Conservation (phyloP, 1,284 basidiomycete genomes). For the Lentinula novae-zelandiae region DNA sequence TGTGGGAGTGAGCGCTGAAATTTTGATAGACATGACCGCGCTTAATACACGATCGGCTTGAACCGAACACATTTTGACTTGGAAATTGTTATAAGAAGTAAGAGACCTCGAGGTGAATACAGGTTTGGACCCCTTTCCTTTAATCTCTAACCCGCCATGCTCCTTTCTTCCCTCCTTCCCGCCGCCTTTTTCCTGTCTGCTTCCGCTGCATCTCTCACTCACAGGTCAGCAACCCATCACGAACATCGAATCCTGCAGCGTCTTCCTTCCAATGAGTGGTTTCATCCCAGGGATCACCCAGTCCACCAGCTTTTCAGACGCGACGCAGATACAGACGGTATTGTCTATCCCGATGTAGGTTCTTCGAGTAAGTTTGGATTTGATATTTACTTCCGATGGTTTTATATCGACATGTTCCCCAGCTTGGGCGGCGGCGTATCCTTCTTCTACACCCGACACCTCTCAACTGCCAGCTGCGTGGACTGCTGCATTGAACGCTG, state of each 20-base stretch:
- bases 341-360: constrained; percentile 50
- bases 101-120: neutral
- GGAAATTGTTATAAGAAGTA: neutral
- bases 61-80: neutral
- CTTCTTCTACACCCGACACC: constrained; percentile 38
- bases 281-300: constrained; percentile 51
- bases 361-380: constrained; percentile 40
- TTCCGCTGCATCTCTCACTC: constrained; percentile 24
- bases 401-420: neutral
- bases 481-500: constrained; percentile 62
- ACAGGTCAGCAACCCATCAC: constrained; percentile 16
- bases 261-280: constrained; percentile 49
- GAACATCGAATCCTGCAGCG: constrained; percentile 23
- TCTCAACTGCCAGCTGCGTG: constrained; percentile 55
- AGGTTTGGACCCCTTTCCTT: neutral
- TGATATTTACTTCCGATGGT: neutral
- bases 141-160: constrained; percentile 17
- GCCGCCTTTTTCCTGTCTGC: constrained; percentile 33
- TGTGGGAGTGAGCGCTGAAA: neutral
- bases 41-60: neutral
- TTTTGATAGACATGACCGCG: neutral
- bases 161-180: constrained; percentile 24
- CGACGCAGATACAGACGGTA: constrained; percentile 36
- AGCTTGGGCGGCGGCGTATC: constrained; percentile 63
- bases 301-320: constrained; percentile 60